Conservation (phyloP, 805 yeast species). For the Candida awuae region DNA sequence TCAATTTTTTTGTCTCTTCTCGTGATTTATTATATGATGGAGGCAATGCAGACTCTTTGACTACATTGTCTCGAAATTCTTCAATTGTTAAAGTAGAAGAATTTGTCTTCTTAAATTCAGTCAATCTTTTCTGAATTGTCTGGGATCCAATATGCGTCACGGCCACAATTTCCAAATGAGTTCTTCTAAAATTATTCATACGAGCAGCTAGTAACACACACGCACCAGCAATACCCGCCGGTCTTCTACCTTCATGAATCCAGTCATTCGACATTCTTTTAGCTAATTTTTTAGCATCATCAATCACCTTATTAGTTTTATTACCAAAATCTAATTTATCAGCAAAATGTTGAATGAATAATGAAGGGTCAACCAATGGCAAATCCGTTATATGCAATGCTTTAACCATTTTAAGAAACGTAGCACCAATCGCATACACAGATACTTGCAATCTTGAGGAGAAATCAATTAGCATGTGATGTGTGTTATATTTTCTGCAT, state of each 20-base stretch:
- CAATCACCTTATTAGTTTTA: slow-evolving; percentile 62
- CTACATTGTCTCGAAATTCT: slow-evolving; percentile 50
- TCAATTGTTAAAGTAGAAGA: slow-evolving; percentile 68
- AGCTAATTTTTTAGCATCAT: slow-evolving; percentile 81
- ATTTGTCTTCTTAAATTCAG: slow-evolving; percentile 74
- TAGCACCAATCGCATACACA: slow-evolving; percentile 92
- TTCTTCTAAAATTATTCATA: slow-evolving; percentile 90
- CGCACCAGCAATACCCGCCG: slow-evolving; percentile 98
- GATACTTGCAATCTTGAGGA: slow-evolving; percentile 83
- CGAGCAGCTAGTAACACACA: slow-evolving; percentile 88
- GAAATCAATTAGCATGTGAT: slow-evolving; percentile 93
- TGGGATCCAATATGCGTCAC: slow-evolving; percentile 94
- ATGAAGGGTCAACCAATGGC: slow-evolving; percentile 90
- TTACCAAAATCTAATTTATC: slow-evolving; percentile 78
- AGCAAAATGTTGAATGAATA: slow-evolving; percentile 90
- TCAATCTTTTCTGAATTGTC: slow-evolving; percentile 82
- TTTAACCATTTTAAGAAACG: slow-evolving; percentile 89
- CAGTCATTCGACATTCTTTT: slow-evolving; percentile 90
- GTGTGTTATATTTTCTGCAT: slow-evolving; percentile 84
- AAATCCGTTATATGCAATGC: slow-evolving; percentile 65
- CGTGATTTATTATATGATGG: slow-evolving; percentile 73
- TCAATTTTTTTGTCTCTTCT: slow-evolving; percentile 34
- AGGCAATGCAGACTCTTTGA: slow-evolving; percentile 52
- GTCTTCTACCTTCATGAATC: slow-evolving; percentile 95
- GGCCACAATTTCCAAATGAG: slow-evolving; percentile 89